phyloP scores from a whole-genome alignment of 2,329 filamentous ascomycete genomes.

The Trichoderma gracile region DNA sequence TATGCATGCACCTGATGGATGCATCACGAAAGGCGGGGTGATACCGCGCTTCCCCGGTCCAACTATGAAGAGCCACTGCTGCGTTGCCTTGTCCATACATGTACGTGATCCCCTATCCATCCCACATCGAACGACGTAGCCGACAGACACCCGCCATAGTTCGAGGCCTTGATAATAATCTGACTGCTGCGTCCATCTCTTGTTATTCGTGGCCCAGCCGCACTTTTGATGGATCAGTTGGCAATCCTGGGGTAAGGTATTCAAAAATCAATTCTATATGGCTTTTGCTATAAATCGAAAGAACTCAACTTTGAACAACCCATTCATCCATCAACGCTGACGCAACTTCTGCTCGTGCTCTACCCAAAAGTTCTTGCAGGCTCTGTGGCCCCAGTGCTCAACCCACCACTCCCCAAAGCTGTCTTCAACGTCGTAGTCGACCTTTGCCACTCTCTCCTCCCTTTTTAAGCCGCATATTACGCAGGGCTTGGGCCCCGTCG shows the following conservation, averaged over 20 bases:
- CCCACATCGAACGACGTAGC: too few species aligned
- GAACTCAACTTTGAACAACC: too few species aligned
- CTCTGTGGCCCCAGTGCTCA: constrained; percentile 80
- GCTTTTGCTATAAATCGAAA: not conserved
- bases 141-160: not conserved
- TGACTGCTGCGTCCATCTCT: not conserved
- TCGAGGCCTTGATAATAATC: not conserved
- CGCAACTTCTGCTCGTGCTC: constrained; percentile 69
- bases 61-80: not conserved
- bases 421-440: constrained; percentile 78
- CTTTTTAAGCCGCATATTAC: constrained; percentile 84
- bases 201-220: too few species aligned
- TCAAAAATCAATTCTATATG: not conserved
- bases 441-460: constrained; percentile 75
- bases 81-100: not conserved
- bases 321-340: constrained; percentile 53
- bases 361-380: constrained; percentile 84
- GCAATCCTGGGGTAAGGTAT: not conserved
- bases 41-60: not conserved
- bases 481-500: constrained; percentile 74
- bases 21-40: not conserved
- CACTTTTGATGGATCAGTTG: not conserved
- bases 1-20: not conserved
- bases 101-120: not conserved
- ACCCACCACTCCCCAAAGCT: constrained; percentile 97